Percentiles rank a stretch among this genome's conserved stretches.
These are phyloP conservation scores for Umbilicus rupestris DNA, from an alignment of 164 flowering plant species.

Conservation along the genomic window DNA sequence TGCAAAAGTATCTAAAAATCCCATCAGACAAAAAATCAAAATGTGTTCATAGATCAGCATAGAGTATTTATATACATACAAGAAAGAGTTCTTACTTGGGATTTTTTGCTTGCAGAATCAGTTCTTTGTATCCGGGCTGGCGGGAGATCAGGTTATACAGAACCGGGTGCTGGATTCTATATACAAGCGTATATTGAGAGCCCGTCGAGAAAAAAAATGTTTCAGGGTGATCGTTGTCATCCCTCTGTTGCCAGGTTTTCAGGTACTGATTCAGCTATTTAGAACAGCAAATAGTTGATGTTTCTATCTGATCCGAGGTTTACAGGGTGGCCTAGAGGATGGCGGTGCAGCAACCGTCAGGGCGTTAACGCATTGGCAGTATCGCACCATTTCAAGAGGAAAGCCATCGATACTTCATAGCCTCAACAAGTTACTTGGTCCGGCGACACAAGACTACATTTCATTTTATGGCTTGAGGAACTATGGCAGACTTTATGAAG, in stretches of 20 bases:
- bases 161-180: conserved; percentile 82
- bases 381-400: conserved; percentile 83
- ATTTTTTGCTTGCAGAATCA: conserved; percentile 54
- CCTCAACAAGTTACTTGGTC: conserved; percentile 60
- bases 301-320: neutral
- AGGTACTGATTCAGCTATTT: conserved; percentile 32
- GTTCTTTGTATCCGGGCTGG: conserved; percentile 90
- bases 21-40: neutral
- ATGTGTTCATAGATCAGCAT: neutral
- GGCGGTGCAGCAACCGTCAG: conserved; percentile 93
- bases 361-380: conserved; percentile 95
- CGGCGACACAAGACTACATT: conserved; percentile 69
- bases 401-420: conserved; percentile 58
- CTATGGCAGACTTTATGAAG: conserved; percentile 67
- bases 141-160: conserved; percentile 68
- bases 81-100: neutral
- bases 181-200: conserved; percentile 61
- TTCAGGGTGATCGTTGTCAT: conserved; percentile 80
- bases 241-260: conserved; percentile 92
- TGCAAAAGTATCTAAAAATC: no score
- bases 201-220: conserved; percentile 55
- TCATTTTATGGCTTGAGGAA: conserved; percentile 86
- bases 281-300: neutral
- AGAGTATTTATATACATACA: neutral
- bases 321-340: conserved; percentile 92